Conservation (phyloP, 2,329 filamentous ascomycete species). For the Tolypocladium guangdongense region DNA sequence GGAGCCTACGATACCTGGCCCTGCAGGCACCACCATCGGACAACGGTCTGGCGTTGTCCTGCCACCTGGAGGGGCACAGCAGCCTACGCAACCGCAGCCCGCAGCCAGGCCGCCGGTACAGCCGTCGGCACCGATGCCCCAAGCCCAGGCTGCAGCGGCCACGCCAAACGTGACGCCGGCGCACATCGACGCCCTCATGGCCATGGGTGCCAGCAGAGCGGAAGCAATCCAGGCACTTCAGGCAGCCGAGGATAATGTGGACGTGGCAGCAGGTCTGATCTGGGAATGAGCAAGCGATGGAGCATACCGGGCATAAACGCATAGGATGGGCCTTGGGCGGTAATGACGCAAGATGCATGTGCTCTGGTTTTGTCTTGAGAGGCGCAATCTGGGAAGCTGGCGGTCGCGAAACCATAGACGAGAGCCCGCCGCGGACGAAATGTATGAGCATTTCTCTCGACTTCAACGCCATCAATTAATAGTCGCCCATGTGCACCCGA, state of each 20-base stretch:
- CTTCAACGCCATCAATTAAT: background rate
- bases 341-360: background rate
- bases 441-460: background rate
- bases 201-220: constrained; percentile 65
- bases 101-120: constrained; percentile 8
- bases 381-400: background rate
- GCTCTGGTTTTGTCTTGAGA: background rate
- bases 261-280: constrained; percentile 32
- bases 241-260: constrained; percentile 75
- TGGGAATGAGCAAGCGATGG: constrained; percentile 4
- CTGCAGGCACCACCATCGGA: constrained; percentile 82
- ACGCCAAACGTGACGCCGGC: constrained; percentile 41
- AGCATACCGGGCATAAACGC: background rate
- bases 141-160: constrained; percentile 14
- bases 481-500: too few relatives aligned
- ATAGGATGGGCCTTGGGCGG: background rate
- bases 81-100: constrained; percentile 10
- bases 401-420: background rate
- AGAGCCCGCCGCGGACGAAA: background rate
- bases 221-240: constrained; percentile 72
- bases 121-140: constrained; percentile 14
- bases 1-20: constrained; percentile 76
- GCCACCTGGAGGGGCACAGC: constrained; percentile 10
- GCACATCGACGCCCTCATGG: constrained; percentile 63
- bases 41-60: constrained; percentile 68